Evolutionary conservation across 192 early-diverging fungal genomes (phyloP).

Genomic region (Coemansia umbellata): DNA sequence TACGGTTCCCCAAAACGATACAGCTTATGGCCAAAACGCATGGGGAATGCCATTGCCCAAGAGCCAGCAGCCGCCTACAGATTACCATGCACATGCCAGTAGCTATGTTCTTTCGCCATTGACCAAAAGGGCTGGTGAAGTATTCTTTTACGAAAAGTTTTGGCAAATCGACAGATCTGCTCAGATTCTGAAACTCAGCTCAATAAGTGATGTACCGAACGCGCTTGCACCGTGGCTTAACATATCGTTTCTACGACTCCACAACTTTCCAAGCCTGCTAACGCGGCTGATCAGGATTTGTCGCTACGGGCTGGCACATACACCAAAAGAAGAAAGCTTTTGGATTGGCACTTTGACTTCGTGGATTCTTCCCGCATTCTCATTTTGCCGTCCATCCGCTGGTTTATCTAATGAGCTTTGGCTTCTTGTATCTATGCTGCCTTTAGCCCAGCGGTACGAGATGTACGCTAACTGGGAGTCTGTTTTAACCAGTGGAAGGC

Average conservation of each 20-base stretch:
- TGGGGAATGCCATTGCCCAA: not conserved
- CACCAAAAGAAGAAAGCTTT: not conserved
- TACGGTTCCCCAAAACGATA: not conserved
- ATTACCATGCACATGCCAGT: not conserved
- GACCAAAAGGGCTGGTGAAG: slow-evolving; percentile 17
- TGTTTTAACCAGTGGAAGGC: slow-evolving; percentile 22
- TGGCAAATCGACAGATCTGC: slow-evolving; percentile 32
- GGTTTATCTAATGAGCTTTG: slow-evolving; percentile 48
- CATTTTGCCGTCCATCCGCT: slow-evolving; percentile 26
- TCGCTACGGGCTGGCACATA: slow-evolving; percentile 16
- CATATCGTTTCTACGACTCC: slow-evolving; percentile 31
- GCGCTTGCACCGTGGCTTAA: slow-evolving; percentile 46
- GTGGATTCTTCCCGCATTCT: slow-evolving; percentile 46
- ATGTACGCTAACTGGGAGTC: slow-evolving; percentile 35
- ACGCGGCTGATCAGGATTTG: slow-evolving; percentile 40
- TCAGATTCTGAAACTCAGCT: slow-evolving; percentile 8
- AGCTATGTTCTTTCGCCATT: slow-evolving; percentile 25
- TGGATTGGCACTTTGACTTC: slow-evolving; percentile 37
- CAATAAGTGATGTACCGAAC: slow-evolving; percentile 20
- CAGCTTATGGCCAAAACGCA: not conserved
- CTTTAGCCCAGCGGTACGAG: slow-evolving; percentile 26
- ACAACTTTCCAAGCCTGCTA: slow-evolving; percentile 20
- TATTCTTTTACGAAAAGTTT: slow-evolving; percentile 48
- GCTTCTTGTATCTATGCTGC: slow-evolving; percentile 29
- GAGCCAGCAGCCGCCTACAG: not conserved